A percentile compares a stretch with the other conserved stretches of the same genome.
Conservation (phyloP, 805 yeast species). For the Lipomyces yamadae region DNA sequence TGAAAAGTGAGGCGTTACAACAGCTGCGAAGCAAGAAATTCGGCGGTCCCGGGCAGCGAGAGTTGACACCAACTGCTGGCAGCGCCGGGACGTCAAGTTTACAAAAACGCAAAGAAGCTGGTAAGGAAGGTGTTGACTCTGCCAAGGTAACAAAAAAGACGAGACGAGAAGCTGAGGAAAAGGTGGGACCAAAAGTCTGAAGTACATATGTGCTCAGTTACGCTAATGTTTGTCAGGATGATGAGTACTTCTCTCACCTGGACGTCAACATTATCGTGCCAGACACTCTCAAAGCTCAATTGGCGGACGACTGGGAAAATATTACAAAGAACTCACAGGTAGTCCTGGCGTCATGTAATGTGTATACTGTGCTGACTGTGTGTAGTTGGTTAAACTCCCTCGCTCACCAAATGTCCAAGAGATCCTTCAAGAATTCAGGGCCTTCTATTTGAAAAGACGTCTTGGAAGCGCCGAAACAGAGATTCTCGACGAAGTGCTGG, state of each 20-base stretch:
- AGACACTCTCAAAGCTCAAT: conserved; percentile 64
- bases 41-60: conserved; percentile 26
- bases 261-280: conserved; percentile 67
- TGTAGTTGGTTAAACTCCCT: conserved; percentile 63
- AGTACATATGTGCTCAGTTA: neutral
- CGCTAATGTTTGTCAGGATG: conserved; percentile 19
- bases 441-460: conserved; percentile 41
- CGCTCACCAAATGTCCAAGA: conserved; percentile 56
- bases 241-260: conserved; percentile 41
- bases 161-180: conserved; percentile 34
- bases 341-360: neutral
- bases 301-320: conserved; percentile 94
- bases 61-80: conserved; percentile 23
- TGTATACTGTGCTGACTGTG: neutral
- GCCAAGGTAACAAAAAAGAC: conserved; percentile 27
- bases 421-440: conserved; percentile 60
- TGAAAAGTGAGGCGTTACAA: conserved; percentile 55
- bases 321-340: conserved; percentile 76
- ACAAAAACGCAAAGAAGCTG: conserved; percentile 36
- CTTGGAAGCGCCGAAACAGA: conserved; percentile 51
- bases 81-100: conserved; percentile 17
- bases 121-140: conserved; percentile 19
- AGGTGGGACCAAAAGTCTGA: conserved; percentile 10
- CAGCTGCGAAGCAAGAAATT: conserved; percentile 40
- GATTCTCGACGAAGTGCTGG: conserved; percentile 66